Conservation (phyloP, 495 filamentous ascomycete genomes). For the Hyaloscypha finlandica region DNA sequence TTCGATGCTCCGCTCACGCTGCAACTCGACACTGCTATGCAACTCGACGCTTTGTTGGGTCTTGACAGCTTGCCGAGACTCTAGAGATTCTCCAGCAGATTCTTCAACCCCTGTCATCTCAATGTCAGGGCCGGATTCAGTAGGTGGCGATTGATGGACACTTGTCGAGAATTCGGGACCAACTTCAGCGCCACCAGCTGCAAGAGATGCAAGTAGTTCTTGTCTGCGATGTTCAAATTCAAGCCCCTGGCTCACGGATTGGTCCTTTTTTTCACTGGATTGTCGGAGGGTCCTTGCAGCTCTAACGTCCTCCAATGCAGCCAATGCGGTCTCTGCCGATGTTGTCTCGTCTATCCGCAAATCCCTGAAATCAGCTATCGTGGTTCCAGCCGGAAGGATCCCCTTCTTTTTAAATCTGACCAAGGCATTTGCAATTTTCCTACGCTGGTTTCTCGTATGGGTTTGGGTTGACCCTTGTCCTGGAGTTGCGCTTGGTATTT, state of each 20-base stretch:
- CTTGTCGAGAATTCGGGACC: conserved; percentile 21
- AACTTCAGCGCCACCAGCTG: conserved; percentile 53
- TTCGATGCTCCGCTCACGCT: not conserved
- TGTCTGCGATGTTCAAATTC: conserved; percentile 55
- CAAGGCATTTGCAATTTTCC: conserved; percentile 48
- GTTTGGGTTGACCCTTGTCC: conserved; percentile 50
- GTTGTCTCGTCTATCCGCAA: conserved; percentile 33
- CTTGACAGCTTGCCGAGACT: not conserved
- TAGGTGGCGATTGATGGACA: not conserved
- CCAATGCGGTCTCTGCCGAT: conserved; percentile 26
- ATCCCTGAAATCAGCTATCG: conserved; percentile 47
- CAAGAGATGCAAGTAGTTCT: conserved; percentile 52
- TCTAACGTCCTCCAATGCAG: conserved; percentile 24
- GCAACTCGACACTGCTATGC: not conserved
- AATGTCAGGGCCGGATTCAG: not conserved
- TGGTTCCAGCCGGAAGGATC: conserved; percentile 48
- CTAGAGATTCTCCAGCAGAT: not conserved
- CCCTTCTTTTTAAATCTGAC: conserved; percentile 52
- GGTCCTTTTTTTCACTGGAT: conserved; percentile 15
- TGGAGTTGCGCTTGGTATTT: conserved; percentile 22
- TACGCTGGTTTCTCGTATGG: conserved; percentile 55
- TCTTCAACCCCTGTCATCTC: not conserved
- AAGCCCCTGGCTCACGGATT: conserved; percentile 32
- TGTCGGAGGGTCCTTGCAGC: conserved; percentile 18
- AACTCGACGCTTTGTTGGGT: not conserved